A percentile compares a stretch with the other conserved stretches of the same genome.
Conservation (phyloP, 345 rosid species). For the Odontarrhena argentea region DNA sequence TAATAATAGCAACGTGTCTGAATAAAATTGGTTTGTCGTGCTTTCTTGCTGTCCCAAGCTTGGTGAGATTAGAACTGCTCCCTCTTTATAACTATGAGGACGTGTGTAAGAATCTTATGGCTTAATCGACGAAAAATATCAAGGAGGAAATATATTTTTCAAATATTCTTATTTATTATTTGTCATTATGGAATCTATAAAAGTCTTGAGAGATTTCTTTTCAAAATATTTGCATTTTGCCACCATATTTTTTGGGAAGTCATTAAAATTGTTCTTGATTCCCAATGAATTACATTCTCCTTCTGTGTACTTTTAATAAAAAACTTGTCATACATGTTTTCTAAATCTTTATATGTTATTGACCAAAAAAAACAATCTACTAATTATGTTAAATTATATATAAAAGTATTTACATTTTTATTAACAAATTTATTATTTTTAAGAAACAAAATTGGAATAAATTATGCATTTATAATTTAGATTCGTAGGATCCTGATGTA, state of each 20-base stretch:
- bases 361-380: too few species aligned
- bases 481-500: neutral
- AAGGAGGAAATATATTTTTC: neutral
- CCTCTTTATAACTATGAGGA: constrained; percentile 35
- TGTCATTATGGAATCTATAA: constrained; percentile 7
- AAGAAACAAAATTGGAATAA: neutral
- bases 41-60: constrained; percentile 39
- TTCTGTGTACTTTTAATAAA: neutral
- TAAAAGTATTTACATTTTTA: neutral
- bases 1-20: constrained; percentile 20
- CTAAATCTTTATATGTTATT: too few species aligned
- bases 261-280: neutral
- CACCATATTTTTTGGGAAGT: neutral
- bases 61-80: constrained; percentile 28
- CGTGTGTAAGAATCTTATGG: constrained; percentile 36
- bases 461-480: neutral
- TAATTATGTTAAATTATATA: too few species aligned
- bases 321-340: too few species aligned
- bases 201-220: constrained; percentile 14
- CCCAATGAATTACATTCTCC: neutral
- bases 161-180: constrained; percentile 11
- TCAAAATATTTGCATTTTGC: constrained; percentile 16
- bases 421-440: neutral
- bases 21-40: constrained; percentile 18
- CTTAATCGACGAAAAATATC: constrained; percentile 18